Percentiles rank a stretch among this genome's conserved stretches.
Conservation (phyloP, 2,329 filamentous ascomycete genomes). For the Clarireedia hainanense region DNA sequence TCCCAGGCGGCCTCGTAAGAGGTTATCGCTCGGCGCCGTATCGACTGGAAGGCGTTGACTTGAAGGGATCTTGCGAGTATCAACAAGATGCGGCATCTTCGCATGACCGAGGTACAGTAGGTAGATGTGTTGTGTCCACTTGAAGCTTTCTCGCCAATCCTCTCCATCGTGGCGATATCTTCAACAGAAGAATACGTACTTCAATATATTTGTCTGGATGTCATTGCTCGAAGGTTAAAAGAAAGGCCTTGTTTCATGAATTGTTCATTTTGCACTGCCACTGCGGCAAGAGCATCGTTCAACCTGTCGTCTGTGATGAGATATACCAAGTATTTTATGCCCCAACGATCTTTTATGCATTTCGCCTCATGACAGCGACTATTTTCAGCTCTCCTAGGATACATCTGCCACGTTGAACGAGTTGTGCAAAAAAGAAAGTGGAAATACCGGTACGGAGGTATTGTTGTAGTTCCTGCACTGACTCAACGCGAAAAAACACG, state of each 20-base stretch:
- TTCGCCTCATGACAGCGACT: background rate
- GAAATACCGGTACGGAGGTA: background rate
- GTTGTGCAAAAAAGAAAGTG: background rate
- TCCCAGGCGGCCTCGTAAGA: background rate
- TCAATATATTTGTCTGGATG: background rate
- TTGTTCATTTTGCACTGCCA: slow-evolving; percentile 1
- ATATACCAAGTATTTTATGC: background rate
- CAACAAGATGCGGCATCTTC: too few species aligned
- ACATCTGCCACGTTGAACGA: background rate
- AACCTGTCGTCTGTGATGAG: slow-evolving; percentile 8
- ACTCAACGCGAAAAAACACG: background rate
- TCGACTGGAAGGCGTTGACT: background rate
- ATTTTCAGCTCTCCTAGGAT: background rate
- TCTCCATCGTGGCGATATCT: background rate
- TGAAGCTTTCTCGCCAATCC: background rate
- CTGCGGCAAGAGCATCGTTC: slow-evolving; percentile 3
- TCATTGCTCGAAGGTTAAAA: background rate
- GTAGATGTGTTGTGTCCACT: too few species aligned
- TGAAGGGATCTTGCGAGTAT: background rate
- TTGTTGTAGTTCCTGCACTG: background rate
- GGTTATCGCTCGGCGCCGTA: background rate
- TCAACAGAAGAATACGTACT: background rate
- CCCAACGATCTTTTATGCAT: slow-evolving; percentile 6
- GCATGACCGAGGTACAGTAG: too few species aligned
- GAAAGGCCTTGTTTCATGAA: background rate